Evolutionary conservation across 2,329 filamentous ascomycete genomes (phyloP).

Genomic region (Fusarium guadeloupense): DNA sequence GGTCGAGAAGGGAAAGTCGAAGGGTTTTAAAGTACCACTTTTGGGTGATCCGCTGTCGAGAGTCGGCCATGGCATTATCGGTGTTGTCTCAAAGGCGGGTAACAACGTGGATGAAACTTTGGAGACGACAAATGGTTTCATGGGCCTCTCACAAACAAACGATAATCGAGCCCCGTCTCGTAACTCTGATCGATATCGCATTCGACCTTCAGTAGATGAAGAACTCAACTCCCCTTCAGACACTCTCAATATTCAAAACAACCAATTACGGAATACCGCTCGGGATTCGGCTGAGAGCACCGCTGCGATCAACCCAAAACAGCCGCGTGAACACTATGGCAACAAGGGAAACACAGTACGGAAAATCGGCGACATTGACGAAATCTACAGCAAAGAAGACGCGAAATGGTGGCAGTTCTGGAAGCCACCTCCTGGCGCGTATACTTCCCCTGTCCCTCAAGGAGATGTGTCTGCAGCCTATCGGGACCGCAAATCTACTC

Average conservation of each 20-base stretch:
- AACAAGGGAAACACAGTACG: slow-evolving; percentile 61
- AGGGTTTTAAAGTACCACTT: slow-evolving; percentile 45
- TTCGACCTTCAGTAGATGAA: slow-evolving; percentile 47
- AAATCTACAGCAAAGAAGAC: slow-evolving; percentile 58
- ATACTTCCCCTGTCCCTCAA: slow-evolving; percentile 69
- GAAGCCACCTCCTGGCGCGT: slow-evolving; percentile 69
- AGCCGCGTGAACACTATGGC: not conserved
- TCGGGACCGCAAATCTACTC: slow-evolving; percentile 45
- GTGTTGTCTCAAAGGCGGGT: slow-evolving; percentile 55
- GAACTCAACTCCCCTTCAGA: slow-evolving; percentile 35
- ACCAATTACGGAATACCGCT: slow-evolving; percentile 50
- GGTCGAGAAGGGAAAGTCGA: slow-evolving; percentile 30
- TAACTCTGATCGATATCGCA: slow-evolving; percentile 38
- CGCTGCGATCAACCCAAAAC: slow-evolving; percentile 30
- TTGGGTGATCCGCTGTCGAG: slow-evolving; percentile 54
- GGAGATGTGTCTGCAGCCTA: slow-evolving; percentile 56
- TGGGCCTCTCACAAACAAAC: slow-evolving; percentile 28
- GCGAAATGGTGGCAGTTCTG: slow-evolving; percentile 70
- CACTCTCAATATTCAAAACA: slow-evolving; percentile 48
- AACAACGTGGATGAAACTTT: slow-evolving; percentile 62
- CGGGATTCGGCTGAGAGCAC: slow-evolving; percentile 53
- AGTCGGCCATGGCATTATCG: slow-evolving; percentile 61
- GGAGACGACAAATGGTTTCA: slow-evolving; percentile 66
- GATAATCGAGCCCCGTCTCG: slow-evolving; percentile 22
- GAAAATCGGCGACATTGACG: slow-evolving; percentile 58